Conservation (phyloP, 352 stramenopile genomes). For the Phytophthora pseudosyringae region DNA sequence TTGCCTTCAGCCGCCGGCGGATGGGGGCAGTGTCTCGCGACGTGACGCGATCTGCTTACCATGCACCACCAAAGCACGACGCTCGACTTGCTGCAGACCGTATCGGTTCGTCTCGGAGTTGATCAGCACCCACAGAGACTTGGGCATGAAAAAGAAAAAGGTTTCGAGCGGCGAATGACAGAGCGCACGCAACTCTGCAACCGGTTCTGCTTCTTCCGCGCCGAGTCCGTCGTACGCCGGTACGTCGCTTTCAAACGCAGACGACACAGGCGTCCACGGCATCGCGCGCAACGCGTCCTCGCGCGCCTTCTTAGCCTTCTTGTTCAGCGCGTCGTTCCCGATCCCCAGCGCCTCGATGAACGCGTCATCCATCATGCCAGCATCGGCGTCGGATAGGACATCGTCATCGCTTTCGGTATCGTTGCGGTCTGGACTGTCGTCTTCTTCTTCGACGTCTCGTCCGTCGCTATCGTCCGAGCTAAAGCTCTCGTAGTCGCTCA, state of each 20-base stretch:
- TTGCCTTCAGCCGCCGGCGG: neutral
- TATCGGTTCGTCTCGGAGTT: neutral
- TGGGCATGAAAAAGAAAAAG: neutral
- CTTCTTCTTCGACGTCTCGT: neutral
- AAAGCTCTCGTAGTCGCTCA: slow-evolving; percentile 5
- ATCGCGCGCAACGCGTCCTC: neutral
- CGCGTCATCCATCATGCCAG: neutral
- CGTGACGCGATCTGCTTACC: neutral
- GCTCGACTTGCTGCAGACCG: neutral
- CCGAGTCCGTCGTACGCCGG: neutral
- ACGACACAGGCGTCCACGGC: neutral
- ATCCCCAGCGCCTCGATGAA: neutral
- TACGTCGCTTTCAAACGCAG: neutral
- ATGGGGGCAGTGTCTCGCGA: neutral
- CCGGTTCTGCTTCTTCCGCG: neutral
- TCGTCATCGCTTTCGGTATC: neutral
- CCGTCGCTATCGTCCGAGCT: slow-evolving; percentile 10
- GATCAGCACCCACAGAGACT: neutral
- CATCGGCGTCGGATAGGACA: neutral
- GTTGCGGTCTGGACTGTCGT: slow-evolving; percentile 2
- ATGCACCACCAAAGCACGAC: neutral
- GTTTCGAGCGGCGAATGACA: neutral
- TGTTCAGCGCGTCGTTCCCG: neutral
- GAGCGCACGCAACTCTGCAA: neutral
- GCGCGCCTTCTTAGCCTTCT: no score